These are phyloP conservation scores for Aspergillus sp. DNA, from an alignment of 2,329 filamentous ascomycete genomes.

Conservation along the genomic window DNA sequence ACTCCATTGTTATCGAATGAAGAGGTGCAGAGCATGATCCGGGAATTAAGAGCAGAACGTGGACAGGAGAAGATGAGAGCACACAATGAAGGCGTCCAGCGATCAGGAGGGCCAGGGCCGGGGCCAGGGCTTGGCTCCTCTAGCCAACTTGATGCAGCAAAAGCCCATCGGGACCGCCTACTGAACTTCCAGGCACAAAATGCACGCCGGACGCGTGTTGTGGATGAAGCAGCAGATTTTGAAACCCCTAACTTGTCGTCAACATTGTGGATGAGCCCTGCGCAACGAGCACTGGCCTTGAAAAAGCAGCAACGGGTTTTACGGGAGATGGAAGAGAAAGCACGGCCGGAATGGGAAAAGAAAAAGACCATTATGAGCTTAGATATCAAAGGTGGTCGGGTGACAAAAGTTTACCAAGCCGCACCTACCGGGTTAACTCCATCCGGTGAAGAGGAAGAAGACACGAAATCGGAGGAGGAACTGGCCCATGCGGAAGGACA, in stretches of 20 bases:
- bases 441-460: slow-evolving; percentile 13
- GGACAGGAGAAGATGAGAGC: slow-evolving; percentile 77
- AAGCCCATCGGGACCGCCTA: slow-evolving; percentile 71
- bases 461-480: slow-evolving; percentile 11
- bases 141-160: slow-evolving; percentile 59
- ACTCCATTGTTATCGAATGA: slow-evolving; percentile 60
- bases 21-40: slow-evolving; percentile 80
- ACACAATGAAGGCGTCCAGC: slow-evolving; percentile 53
- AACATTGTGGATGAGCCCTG: slow-evolving; percentile 76
- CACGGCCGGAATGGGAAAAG: slow-evolving; percentile 81
- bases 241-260: slow-evolving; percentile 54
- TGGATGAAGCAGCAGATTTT: slow-evolving; percentile 74
- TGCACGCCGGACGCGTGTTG: slow-evolving; percentile 70
- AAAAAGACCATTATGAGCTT: slow-evolving; percentile 75
- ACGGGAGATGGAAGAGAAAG: slow-evolving; percentile 79
- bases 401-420: slow-evolving; percentile 50
- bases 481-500: slow-evolving; percentile 10
- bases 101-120: slow-evolving; percentile 26
- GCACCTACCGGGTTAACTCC: slow-evolving; percentile 18
- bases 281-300: slow-evolving; percentile 71
- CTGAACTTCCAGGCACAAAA: slow-evolving; percentile 80
- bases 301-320: slow-evolving; percentile 79
- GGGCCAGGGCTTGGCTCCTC: slow-evolving; percentile 14
- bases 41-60: slow-evolving; percentile 72
- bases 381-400: slow-evolving; percentile 67